These are phyloP conservation scores for Boechera retrofracta DNA, from an alignment of 345 rosid genomes.

Conservation along the genomic window DNA sequence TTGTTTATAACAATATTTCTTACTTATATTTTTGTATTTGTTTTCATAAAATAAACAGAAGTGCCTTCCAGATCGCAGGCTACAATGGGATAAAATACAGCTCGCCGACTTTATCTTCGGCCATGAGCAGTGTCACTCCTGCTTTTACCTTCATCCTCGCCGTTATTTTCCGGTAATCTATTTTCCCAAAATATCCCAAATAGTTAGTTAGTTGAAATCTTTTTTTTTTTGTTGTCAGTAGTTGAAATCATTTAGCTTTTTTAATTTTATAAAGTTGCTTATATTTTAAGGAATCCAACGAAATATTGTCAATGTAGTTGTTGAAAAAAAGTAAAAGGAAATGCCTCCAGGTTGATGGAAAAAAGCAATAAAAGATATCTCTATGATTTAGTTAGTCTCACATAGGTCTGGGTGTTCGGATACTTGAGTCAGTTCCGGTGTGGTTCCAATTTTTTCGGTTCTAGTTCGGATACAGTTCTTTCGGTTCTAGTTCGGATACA, in stretches of 20 bases:
- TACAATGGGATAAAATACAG: conserved; percentile 47
- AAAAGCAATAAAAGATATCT: no score
- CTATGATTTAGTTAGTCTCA: no score
- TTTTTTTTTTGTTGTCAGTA: no score
- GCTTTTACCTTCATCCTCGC: conserved; percentile 50
- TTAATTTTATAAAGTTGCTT: conserved; percentile 6
- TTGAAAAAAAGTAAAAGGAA: no score
- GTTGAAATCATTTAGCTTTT: conserved; percentile 11
- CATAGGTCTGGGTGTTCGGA: no score
- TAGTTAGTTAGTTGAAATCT: neutral
- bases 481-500: no score
- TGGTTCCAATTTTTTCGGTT: no score
- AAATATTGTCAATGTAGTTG: no score
- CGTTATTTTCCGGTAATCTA: conserved; percentile 39
- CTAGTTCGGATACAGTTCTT: no score
- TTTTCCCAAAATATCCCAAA: neutral
- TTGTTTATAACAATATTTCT: neutral
- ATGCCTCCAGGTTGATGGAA: no score
- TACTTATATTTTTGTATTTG: neutral
- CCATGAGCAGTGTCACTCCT: conserved; percentile 46
- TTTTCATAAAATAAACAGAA: conserved; percentile 23
- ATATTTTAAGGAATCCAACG: neutral
- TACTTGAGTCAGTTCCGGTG: no score
- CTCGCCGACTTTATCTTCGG: conserved; percentile 47
- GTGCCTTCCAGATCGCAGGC: conserved; percentile 15